A percentile compares a stretch with the other conserved stretches of the same genome.
Conservation (phyloP, 1,284 basidiomycete genomes). For the Inonotus hispidus region DNA sequence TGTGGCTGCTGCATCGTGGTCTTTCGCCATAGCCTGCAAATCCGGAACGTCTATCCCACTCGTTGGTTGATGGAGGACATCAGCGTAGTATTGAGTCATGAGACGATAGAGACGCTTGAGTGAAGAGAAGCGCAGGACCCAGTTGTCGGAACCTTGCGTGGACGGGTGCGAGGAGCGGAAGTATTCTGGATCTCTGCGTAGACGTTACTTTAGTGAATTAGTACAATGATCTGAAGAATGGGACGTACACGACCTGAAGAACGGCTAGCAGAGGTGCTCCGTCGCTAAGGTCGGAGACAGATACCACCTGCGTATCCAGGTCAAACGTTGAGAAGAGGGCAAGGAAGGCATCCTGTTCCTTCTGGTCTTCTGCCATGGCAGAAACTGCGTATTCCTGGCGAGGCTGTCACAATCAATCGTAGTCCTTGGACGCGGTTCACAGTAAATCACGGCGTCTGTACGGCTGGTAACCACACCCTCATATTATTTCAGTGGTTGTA, state of each 20-base stretch:
- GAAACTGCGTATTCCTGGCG: background rate
- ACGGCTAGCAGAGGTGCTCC: slow-evolving; percentile 69
- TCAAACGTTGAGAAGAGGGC: slow-evolving; percentile 72
- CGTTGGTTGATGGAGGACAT: slow-evolving; percentile 72
- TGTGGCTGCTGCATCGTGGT: slow-evolving; percentile 58
- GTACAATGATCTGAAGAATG: background rate
- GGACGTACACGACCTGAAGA: slow-evolving; percentile 61
- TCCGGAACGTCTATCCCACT: slow-evolving; percentile 72
- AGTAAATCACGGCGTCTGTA: background rate
- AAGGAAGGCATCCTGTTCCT: slow-evolving; percentile 70
- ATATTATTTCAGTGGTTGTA: background rate
- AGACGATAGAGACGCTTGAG: slow-evolving; percentile 83
- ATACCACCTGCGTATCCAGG: slow-evolving; percentile 54
- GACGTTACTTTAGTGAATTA: slow-evolving; percentile 4
- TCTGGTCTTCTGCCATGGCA: slow-evolving; percentile 43
- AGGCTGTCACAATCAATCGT: background rate
- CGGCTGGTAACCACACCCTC: background rate
- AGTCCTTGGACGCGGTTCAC: background rate
- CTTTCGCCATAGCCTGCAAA: slow-evolving; percentile 77
- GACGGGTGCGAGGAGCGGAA: slow-evolving; percentile 59
- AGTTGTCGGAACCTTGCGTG: slow-evolving; percentile 71
- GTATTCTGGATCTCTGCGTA: slow-evolving; percentile 67
- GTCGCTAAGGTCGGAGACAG: slow-evolving; percentile 66
- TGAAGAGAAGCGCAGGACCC: slow-evolving; percentile 81
- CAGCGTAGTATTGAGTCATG: slow-evolving; percentile 82